Conservation (phyloP, 306 rosid species). For the Lathyrus aphaca region DNA sequence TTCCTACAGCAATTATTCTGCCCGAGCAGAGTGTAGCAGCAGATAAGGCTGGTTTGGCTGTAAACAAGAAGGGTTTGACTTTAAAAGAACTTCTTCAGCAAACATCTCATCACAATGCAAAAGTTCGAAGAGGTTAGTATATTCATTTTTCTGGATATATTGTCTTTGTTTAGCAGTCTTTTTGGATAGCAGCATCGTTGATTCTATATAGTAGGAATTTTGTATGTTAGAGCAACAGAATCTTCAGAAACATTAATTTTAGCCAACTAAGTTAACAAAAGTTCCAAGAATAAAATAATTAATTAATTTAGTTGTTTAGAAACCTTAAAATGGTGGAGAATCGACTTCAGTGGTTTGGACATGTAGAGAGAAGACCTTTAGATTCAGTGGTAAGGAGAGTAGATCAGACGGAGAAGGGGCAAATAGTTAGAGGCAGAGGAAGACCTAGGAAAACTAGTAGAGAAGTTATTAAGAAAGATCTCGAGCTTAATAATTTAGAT, state of each 20-base stretch:
- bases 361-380: too few species aligned
- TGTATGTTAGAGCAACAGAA: conserved; percentile 9
- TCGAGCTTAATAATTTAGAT: too few species aligned
- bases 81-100: conserved; percentile 93
- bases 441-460: too few species aligned
- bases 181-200: neutral
- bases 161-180: neutral
- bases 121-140: conserved; percentile 85
- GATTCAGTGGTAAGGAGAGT: too few species aligned
- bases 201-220: neutral
- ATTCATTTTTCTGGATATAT: conserved; percentile 8
- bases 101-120: conserved; percentile 76
- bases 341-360: too few species aligned
- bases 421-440: too few species aligned
- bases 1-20: conserved; percentile 73
- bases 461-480: too few species aligned
- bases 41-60: conserved; percentile 81
- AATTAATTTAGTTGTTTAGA: conserved; percentile 4
- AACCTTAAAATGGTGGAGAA: neutral
- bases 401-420: too few species aligned
- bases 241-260: conserved; percentile 19
- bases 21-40: conserved; percentile 94
- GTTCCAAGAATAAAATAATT: neutral
- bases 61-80: conserved; percentile 88
- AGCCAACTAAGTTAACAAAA: neutral